A percentile compares a stretch with the other conserved stretches of the same genome.
phyloP scores from a whole-genome alignment of 805 yeast genomes.

The Saccharomycopsis capsularis region DNA sequence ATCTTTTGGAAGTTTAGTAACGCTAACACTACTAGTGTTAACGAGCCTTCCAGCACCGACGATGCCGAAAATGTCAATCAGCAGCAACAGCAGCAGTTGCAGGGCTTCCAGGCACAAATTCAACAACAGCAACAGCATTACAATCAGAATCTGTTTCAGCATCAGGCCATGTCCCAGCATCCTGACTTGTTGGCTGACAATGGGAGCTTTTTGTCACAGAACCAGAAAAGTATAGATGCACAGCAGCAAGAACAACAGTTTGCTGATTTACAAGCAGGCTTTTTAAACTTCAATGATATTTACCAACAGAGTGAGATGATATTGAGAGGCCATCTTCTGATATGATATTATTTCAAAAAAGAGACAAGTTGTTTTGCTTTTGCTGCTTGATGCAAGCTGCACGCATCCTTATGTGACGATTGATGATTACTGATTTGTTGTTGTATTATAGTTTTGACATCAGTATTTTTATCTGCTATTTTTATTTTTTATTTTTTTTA shows the following conservation, averaged over 20 bases:
- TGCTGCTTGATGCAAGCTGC: no score
- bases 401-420: no score
- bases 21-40: conserved; percentile 1
- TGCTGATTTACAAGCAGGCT: conserved; percentile 1
- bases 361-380: no score
- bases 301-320: conserved; percentile 10
- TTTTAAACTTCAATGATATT: conserved; percentile 11
- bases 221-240: not conserved
- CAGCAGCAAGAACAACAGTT: conserved; percentile 1
- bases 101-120: conserved; percentile 1
- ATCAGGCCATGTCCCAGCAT: no score
- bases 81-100: not conserved
- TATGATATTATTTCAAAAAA: no score
- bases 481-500: no score
- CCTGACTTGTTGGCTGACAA: not conserved
- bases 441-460: no score
- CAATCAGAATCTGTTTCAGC: not conserved
- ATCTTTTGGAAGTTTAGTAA: conserved; percentile 11
- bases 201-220: not conserved
- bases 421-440: no score
- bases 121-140: conserved; percentile 1
- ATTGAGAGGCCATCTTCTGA: no score
- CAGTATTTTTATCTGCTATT: no score
- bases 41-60: not conserved
- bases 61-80: not conserved